Conservation (phyloP, 2,329 filamentous ascomycete genomes). For the Claviceps capensis region DNA sequence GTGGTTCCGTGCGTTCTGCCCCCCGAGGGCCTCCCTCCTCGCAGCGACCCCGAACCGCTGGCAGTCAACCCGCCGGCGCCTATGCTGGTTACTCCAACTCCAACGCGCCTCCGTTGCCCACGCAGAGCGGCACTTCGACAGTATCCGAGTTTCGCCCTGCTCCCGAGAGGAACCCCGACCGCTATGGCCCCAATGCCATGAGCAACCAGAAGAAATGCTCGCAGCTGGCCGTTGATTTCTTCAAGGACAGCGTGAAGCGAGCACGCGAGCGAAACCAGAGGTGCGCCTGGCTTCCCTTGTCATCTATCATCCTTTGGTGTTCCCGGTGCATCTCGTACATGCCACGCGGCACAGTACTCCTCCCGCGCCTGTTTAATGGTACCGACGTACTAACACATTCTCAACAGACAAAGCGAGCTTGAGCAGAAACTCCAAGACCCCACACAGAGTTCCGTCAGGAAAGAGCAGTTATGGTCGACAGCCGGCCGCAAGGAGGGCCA, state of each 20-base stretch:
- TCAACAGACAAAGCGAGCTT: conserved; percentile 70
- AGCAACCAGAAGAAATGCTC: conserved; percentile 60
- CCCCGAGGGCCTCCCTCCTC: conserved; percentile 53
- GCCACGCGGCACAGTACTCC: no score
- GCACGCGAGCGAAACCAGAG: conserved; percentile 90
- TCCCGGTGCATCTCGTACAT: background rate
- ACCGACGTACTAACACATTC: background rate
- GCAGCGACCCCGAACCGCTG: conserved; percentile 74
- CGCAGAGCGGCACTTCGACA: conserved; percentile 39
- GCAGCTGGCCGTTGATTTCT: conserved; percentile 73
- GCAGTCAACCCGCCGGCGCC: conserved; percentile 48
- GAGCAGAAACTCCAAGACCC: conserved; percentile 74
- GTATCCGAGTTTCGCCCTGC: conserved; percentile 63
- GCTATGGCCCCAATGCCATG: conserved; percentile 46
- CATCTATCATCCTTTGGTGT: background rate
- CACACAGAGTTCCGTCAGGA: conserved; percentile 58
- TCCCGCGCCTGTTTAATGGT: background rate
- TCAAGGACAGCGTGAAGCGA: conserved; percentile 96
- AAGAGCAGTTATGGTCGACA: conserved; percentile 72
- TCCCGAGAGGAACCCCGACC: conserved; percentile 65
- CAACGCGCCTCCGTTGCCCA: conserved; percentile 47
- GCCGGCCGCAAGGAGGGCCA: conserved; percentile 81
- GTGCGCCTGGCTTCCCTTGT: conserved; percentile 29
- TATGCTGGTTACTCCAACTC: conserved; percentile 50
- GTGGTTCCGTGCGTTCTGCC: conserved; percentile 53